Conservation (phyloP, 306 rosid genomes). For the Corylus americana region DNA sequence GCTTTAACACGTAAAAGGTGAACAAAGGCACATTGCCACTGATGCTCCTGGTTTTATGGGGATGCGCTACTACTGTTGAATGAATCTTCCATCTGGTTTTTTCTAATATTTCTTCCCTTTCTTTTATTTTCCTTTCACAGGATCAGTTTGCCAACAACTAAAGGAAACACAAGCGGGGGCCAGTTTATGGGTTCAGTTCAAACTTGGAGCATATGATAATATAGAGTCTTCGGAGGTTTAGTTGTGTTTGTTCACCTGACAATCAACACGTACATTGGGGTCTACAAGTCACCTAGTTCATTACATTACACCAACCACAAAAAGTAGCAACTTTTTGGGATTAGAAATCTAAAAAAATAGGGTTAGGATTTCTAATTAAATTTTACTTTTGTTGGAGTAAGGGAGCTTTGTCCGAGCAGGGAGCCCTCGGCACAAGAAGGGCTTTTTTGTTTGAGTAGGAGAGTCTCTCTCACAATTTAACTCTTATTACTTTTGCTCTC, state of each 20-base stretch:
- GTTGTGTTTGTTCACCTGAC: constrained; percentile 2
- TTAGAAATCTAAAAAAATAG: too few relatives aligned
- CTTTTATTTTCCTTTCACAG: background rate
- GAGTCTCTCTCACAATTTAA: too few relatives aligned
- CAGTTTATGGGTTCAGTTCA: background rate
- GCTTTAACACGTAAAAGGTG: constrained; percentile 32
- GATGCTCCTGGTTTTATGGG: background rate
- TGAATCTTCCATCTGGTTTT: constrained; percentile 23
- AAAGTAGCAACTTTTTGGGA: background rate
- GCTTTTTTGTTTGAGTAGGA: too few relatives aligned
- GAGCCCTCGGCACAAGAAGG: too few relatives aligned
- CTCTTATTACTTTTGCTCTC: too few relatives aligned
- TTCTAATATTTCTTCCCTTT: background rate
- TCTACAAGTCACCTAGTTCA: background rate
- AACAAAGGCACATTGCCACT: too few relatives aligned
- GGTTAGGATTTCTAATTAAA: too few relatives aligned
- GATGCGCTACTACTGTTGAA: constrained; percentile 10
- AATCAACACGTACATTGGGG: background rate
- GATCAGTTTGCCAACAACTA: constrained; percentile 28
- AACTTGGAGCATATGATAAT: constrained; percentile 3
- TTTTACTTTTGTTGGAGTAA: too few relatives aligned
- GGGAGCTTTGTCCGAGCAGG: too few relatives aligned
- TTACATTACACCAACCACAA: background rate
- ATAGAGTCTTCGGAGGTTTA: constrained; percentile 15
- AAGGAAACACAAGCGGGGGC: background rate